Base-by-base conservation (phyloP, 1,284 basidiomycete species). In the Apiotrichum domesticum region DNA sequence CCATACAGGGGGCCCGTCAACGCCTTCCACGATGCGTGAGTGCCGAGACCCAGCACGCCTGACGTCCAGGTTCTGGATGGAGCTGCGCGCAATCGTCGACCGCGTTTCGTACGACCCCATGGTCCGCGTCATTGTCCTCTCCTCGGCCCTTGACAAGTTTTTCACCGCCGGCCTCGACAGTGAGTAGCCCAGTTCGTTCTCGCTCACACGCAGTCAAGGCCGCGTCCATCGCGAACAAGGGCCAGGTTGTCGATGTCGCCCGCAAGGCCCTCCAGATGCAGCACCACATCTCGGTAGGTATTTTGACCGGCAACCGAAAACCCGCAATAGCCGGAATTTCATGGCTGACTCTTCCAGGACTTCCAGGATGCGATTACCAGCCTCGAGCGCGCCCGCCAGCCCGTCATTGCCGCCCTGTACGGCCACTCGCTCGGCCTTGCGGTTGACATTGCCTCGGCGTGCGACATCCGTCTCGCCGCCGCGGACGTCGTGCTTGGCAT, bases 321-420 rank as follows among this genome's bases (percentile, higher is more conserved):
- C 41, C 9, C 6, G 11, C n/a, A 29, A 9, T 52, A 52, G 35
- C 52, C 43, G 52, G 50, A 34, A 13, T 39, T 39, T 39, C 37
- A 8, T 39, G 8, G 21, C 45, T 52, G 35, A 52, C 21, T 48
- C 44, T n/a, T 9, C 7, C 46, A 79, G 74, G 71, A 77, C 32
- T 88, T 91, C 75, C 90, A 94, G 77, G 69, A 76, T n/a, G 83
- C 84, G 37, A 88, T 93, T 52, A 78, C 81, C 0, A 78, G 84
- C 0, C 82, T 89, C 0, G 85, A 90, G 64, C 76, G 82, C n/a
- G 86, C 85, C 63, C 81, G 83, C 0, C 85, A 87, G 68, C 93
- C 93, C 0, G 88, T 97, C 57, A 89, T 98, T 55, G 86, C 80
- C 0, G 91, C 93, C 0, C 79, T 88, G 0, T 87, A 93, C 67